Evolutionary conservation across 805 yeast genomes (phyloP), one percentile per base, ranked within the genome.

Genomic region (Priceomyces castillae): DNA sequence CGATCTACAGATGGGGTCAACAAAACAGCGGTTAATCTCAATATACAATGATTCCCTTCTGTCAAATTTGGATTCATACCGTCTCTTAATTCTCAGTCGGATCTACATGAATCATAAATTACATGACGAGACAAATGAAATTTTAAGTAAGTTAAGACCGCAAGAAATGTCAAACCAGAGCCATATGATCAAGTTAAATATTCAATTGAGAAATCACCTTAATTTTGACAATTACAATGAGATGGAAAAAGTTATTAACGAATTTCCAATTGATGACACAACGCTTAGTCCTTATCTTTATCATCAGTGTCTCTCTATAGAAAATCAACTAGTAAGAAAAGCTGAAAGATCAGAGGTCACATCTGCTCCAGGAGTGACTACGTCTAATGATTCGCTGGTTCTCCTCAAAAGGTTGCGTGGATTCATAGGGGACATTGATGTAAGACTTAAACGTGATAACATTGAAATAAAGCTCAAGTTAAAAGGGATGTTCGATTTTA

Each of bases 401-500:
- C 12, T 33, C 3, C 42, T 60, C 19, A 37, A 26, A 7, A 51
- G 49, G 36, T 42, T 67, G 22, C 52, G 55, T 28, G 66, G 65
- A 1, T 57, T 69, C 34, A 62, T 69, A 16, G 73, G 71, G 7
- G 72, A 69, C 51, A 56, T 67, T 6, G 50, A 56, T 3, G 45
- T 56, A 12, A 57, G 72, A n/a, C 43, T 70, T 26, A 51, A 56
- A 12, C 57, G 59, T 30, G 73, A 69, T 42, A 56, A 57, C n/a
- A 31, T 31, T 6, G 72, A 67, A 34, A 46, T 67, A 14, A 41
- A 49, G 4, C 41, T 30, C 11, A 48, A 56, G 36, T 46, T 57
- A 9, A 40, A 43, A 3, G 53, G 56, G 15, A 46, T 61, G 49
- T 57, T 65, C 34, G 46, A 39, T 15, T 51, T 61, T 44, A 50